Evolutionary conservation across 1,284 basidiomycete species (phyloP), one percentile per base, ranked within the genome.

Genomic region (Ganoderma sinense): DNA sequence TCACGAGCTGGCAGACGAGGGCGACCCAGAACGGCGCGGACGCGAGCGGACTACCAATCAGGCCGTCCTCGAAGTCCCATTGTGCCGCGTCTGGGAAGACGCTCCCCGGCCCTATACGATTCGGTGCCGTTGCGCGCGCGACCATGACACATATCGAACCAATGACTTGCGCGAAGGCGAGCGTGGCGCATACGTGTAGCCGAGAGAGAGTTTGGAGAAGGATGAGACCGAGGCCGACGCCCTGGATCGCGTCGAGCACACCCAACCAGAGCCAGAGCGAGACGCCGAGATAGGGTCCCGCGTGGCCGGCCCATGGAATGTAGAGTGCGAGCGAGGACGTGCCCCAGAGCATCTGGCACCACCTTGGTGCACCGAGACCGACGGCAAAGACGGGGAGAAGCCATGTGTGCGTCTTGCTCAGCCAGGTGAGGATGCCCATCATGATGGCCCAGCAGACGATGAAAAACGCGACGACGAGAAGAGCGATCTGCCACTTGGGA

Each of bases 321-420:
- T 97, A 97, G 29, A 96, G 80, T 2, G 93, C 94, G 36, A 95
- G 85, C n/a, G 92, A 94, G 11, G 94, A 95, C 10, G 94, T 95
- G 73, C 94, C 94, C 94, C 94, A 95, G 41, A 95, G 79, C 88
- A 94, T 95, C 88, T 92, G 95, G 85, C 95, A 97, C 96, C 96
- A 97, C 76, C 94, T 84, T 18, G 96, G 96, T 43, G 94, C 94
- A 66, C 95, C 96, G 64, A 97, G 87, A 76, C 96, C 96, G 67
- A 97, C 95, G 11, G 96, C 96, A 76, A 97, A 97, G 20, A 97
- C 94, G 67, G 96, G 95, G 62, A 97, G 83, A 20, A 97, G 84
- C 96, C 96, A 97, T 14, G 96, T 97, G 79, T 97, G 96, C 6
- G 94, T 94, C 82, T 96, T 97, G 77, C 93, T 94, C 82, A 96